phyloP scores from a whole-genome alignment of 148 eudicot genomes.

The Nepenthes mirabilis region DNA sequence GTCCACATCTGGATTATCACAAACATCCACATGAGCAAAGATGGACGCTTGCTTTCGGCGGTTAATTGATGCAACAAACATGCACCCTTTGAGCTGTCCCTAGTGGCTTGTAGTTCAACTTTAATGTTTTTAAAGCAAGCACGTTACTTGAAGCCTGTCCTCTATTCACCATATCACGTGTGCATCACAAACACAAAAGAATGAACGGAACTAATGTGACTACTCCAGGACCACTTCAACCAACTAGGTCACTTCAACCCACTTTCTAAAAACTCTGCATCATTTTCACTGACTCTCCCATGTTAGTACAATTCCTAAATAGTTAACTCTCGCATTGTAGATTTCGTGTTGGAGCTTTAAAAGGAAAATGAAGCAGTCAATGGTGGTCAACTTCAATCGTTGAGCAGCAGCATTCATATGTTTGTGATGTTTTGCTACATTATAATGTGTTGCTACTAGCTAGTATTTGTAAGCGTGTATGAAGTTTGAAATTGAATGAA shows the following conservation, averaged over 20 bases:
- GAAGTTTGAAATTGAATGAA: constrained; percentile 10
- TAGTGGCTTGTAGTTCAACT: no score
- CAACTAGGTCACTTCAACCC: neutral
- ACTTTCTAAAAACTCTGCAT: constrained; percentile 7
- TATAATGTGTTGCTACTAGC: constrained; percentile 3
- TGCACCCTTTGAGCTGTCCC: no score
- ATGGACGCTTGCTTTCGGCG: no score
- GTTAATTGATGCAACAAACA: no score
- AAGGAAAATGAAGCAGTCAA: constrained; percentile 10
- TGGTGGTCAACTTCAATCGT: constrained; percentile 2
- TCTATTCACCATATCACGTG: no score
- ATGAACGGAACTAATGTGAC: no score
- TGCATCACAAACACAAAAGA: no score
- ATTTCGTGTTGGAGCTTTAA: constrained; percentile 80
- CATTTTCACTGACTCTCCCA: neutral
- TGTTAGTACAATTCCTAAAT: constrained; percentile 1
- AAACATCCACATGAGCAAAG: no score
- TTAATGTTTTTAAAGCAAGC: no score
- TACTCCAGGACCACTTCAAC: no score
- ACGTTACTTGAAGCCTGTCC: no score
- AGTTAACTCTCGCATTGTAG: constrained; percentile 20
- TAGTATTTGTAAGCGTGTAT: constrained; percentile 1
- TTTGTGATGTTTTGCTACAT: constrained; percentile 7
- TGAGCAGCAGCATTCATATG: constrained; percentile 8
- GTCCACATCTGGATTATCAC: no score